Conservation (phyloP, 2,329 filamentous ascomycete genomes). For the Colletotrichum ledebouriae region DNA sequence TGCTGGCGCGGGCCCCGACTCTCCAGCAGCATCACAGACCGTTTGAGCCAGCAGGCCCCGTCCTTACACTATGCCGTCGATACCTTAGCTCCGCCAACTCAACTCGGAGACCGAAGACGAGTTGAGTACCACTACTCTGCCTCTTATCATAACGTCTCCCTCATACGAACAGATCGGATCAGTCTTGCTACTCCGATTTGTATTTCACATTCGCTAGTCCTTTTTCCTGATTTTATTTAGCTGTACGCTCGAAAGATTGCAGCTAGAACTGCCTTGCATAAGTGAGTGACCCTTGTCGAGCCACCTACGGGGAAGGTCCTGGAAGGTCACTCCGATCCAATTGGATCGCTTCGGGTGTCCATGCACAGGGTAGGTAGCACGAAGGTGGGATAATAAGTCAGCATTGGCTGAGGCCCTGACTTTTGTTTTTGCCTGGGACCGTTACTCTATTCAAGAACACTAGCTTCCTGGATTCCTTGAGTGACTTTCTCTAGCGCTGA, state of each 20-base stretch:
- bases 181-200: not conserved
- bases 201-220: not conserved
- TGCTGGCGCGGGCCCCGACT: constrained; percentile 20
- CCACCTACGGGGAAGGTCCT: constrained; percentile 8
- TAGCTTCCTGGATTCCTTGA: not conserved
- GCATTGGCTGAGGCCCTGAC: constrained; percentile 25
- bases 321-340: constrained; percentile 25
- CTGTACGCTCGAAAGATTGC: constrained; percentile 24
- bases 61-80: constrained; percentile 25
- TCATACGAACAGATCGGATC: constrained; percentile 6
- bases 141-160: constrained; percentile 13
- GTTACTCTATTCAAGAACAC: constrained; percentile 5
- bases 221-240: constrained; percentile 1
- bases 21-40: constrained; percentile 25
- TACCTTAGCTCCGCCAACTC: constrained; percentile 19
- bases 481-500: not conserved
- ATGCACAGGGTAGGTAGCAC: constrained; percentile 4
- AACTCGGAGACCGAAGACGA: constrained; percentile 9
- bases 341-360: constrained; percentile 22
- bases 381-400: constrained; percentile 36
- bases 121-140: constrained; percentile 5
- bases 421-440: not conserved
- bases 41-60: constrained; percentile 38
- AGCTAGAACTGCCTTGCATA: constrained; percentile 16
- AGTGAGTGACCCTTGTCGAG: constrained; percentile 24